Conservation (phyloP, 441 rosid species). For the Adansonia rubrostipa region DNA sequence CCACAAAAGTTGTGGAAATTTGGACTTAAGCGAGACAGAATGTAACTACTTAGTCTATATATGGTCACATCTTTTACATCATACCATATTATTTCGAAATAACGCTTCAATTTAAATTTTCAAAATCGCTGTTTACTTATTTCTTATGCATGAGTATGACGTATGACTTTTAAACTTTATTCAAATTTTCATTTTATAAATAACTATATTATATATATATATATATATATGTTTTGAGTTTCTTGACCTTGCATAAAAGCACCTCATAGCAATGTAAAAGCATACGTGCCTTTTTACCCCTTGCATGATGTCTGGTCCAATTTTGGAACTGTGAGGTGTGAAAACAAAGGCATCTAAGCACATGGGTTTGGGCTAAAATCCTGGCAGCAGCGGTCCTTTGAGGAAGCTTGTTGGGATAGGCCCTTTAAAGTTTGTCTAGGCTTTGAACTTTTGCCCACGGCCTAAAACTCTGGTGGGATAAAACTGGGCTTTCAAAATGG, state of each 20-base stretch:
- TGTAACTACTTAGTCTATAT: background rate
- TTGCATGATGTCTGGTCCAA: background rate
- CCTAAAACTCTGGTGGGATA: background rate
- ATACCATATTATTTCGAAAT: background rate
- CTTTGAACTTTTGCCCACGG: background rate
- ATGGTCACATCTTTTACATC: background rate
- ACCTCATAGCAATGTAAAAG: no score
- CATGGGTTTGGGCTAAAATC: no score
- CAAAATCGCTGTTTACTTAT: no score
- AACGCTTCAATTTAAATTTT: no score
- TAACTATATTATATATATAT: no score
- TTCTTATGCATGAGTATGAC: no score
- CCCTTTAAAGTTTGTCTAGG: background rate
- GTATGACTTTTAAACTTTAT: no score
- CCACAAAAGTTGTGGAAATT: conserved; percentile 7
- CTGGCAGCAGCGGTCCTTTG: no score
- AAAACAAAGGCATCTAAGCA: background rate
- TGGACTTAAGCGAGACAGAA: background rate
- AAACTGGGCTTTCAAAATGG: background rate
- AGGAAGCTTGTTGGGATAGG: background rate
- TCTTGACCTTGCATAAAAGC: no score
- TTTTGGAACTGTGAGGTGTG: background rate
- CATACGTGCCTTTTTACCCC: background rate
- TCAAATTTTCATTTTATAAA: no score
- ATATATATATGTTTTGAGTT: no score